A percentile compares a stretch with the other conserved stretches of the same genome.
phyloP scores from a whole-genome alignment of 257 asterid species.

The Coffea canephora region DNA sequence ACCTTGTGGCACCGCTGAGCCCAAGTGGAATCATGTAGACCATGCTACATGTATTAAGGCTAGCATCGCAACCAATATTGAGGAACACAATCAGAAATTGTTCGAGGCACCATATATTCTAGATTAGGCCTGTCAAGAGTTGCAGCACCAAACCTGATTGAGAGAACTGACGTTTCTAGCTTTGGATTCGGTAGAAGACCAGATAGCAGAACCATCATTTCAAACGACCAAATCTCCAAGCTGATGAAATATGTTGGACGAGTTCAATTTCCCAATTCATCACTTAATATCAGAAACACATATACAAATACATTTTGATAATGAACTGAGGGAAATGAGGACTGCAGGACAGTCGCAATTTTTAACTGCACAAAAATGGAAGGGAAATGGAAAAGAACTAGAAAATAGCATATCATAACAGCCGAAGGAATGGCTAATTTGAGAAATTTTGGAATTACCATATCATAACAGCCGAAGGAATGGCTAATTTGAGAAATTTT shows the following conservation, averaged over 20 bases:
- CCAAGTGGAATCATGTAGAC: constrained; percentile 76
- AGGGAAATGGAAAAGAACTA: neutral
- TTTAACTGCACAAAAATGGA: neutral
- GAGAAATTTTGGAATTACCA: constrained; percentile 54
- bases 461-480: constrained; percentile 73
- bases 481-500: constrained; percentile 52
- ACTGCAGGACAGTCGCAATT: too few relatives aligned
- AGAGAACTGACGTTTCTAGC: constrained; percentile 69
- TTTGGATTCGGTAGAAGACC: constrained; percentile 76
- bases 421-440: constrained; percentile 72
- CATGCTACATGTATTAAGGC: constrained; percentile 55
- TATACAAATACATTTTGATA: too few relatives aligned
- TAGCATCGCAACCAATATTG: constrained; percentile 8
- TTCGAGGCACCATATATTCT: neutral
- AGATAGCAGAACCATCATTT: constrained; percentile 68
- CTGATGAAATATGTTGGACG: constrained; percentile 23
- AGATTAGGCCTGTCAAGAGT: neutral
- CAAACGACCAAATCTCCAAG: constrained; percentile 77
- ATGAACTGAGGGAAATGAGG: neutral
- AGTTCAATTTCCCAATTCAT: neutral
- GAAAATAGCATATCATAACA: constrained; percentile 63
- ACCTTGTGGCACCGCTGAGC: constrained; percentile 71
- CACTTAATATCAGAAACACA: neutral
- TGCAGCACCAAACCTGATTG: constrained; percentile 41
- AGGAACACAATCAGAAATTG: neutral